A percentile compares a stretch with the other conserved stretches of the same genome.
These are phyloP conservation scores for Hymenoscyphus salicellus DNA, from an alignment of 2,329 filamentous ascomycete species.

Conservation along the genomic window DNA sequence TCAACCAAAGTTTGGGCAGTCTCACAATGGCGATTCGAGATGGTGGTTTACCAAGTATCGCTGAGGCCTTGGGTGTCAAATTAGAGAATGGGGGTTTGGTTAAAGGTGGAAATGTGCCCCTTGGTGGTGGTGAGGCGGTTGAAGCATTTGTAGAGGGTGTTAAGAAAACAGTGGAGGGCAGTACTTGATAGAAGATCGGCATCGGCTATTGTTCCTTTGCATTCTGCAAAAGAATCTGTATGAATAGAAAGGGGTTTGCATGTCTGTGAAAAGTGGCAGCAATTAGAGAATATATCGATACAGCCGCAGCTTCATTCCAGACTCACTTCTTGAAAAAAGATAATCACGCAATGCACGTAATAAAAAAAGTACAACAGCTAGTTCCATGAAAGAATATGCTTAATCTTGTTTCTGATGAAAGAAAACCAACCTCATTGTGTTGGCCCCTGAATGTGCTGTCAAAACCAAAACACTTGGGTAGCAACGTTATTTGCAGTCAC, in stretches of 20 bases:
- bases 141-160: conserved; percentile 89
- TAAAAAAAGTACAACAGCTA: neutral
- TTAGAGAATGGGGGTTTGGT: conserved; percentile 84
- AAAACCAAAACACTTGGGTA: neutral
- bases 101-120: conserved; percentile 71
- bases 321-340: neutral
- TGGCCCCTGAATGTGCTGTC: neutral
- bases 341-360: neutral
- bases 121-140: conserved; percentile 85
- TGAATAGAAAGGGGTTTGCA: neutral
- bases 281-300: neutral
- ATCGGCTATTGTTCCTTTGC: neutral
- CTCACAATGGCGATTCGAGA: conserved; percentile 86
- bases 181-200: conserved; percentile 18
- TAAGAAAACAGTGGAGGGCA: conserved; percentile 71
- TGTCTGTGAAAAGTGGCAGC: neutral
- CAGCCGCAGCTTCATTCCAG: neutral
- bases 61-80: conserved; percentile 77
- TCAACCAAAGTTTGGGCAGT: conserved; percentile 80
- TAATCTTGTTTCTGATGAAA: neutral
- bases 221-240: neutral
- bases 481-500: neutral
- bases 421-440: neutral
- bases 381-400: neutral
- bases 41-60: conserved; percentile 84